Evolutionary conservation across 2,329 filamentous ascomycete species (phyloP), one percentile per base, ranked within the genome.

Genomic region (Epichloe gansuensis): DNA sequence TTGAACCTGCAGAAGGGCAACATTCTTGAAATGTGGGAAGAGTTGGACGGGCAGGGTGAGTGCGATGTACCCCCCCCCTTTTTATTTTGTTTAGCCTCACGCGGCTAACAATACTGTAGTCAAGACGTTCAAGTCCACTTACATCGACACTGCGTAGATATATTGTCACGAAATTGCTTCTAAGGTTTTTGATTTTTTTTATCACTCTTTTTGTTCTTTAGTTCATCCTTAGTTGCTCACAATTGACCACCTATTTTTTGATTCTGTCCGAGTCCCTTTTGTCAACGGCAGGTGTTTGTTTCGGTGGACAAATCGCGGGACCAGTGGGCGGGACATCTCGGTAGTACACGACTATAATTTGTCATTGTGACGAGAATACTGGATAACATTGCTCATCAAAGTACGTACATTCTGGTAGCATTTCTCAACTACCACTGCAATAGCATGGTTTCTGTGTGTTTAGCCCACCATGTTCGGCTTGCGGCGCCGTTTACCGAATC

Each of bases 41-140:
- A 43, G 12, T 38, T 50, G 49, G 41, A 50, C n/a, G 39, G 27
- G 31, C 17, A 50, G 15, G 41, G 49, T 45, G 25, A 12, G 49
- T 17, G 21, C 27, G 15, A 12, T n/a, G 31, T 5, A 44, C n/a
- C n/a, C n/a, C n/a, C n/a, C n/a, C n/a, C n/a, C n/a, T 23, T 15
- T 23, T 2, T 4, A 2, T 8, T 42, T 42, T 25, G 25, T 11
- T 21, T 12, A 21, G 17, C 12, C 2, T 39, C 12, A 23, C 12
- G 40, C 15, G 4, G 3, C n/a, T 35, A 15, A 15, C n/a, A 12
- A 31, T 35, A 15, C 27, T 23, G 13, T 15, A 48, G 46, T 40
- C 46, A 39, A 21, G 8, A 5, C 2, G 8, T 48, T 48, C 46
- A 40, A 48, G 35, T 1, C 35, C 6, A 25, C 12, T 11, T 25